These are phyloP conservation scores for Candida ficus DNA, from an alignment of 805 yeast genomes.

Conservation along the genomic window DNA sequence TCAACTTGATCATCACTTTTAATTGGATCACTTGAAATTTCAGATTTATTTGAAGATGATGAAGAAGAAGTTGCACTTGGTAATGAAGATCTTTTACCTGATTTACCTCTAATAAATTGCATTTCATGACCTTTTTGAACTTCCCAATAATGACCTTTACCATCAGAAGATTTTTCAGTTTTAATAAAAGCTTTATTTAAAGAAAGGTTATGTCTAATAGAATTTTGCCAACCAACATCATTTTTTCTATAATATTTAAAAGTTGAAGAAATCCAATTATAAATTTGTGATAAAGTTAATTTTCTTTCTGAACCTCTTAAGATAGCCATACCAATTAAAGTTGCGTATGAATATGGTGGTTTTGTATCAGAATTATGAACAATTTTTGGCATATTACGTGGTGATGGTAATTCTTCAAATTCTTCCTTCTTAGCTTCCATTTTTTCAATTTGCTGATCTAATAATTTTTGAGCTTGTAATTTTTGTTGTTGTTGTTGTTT, in stretches of 20 bases:
- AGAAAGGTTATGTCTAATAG: conserved; percentile 90
- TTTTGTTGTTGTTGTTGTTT: conserved; percentile 6
- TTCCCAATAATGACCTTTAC: conserved; percentile 87
- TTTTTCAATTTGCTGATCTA: conserved; percentile 2
- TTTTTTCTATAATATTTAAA: conserved; percentile 78
- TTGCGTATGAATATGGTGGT: conserved; percentile 94
- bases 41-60: conserved; percentile 1
- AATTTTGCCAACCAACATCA: conserved; percentile 96
- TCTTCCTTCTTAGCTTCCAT: conserved; percentile 5
- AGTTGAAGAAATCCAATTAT: conserved; percentile 85
- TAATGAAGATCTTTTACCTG: conserved; percentile 31
- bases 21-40: conserved; percentile 5
- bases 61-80: neutral
- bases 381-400: conserved; percentile 22
- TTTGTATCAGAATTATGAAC: conserved; percentile 34
- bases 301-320: conserved; percentile 69
- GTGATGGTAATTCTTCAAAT: conserved; percentile 17
- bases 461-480: conserved; percentile 1
- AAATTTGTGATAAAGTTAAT: conserved; percentile 77
- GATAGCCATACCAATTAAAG: conserved; percentile 89
- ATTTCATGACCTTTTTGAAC: conserved; percentile 79
- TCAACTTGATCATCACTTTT: conserved; percentile 4
- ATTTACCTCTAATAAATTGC: conserved; percentile 65
- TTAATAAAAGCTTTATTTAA: conserved; percentile 90
- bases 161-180: conserved; percentile 85